Percentiles rank a stretch among this genome's conserved stretches.
Evolutionary conservation across 371 early-diverging fungal species (phyloP).

Genomic region (Mucor piriformis): DNA sequence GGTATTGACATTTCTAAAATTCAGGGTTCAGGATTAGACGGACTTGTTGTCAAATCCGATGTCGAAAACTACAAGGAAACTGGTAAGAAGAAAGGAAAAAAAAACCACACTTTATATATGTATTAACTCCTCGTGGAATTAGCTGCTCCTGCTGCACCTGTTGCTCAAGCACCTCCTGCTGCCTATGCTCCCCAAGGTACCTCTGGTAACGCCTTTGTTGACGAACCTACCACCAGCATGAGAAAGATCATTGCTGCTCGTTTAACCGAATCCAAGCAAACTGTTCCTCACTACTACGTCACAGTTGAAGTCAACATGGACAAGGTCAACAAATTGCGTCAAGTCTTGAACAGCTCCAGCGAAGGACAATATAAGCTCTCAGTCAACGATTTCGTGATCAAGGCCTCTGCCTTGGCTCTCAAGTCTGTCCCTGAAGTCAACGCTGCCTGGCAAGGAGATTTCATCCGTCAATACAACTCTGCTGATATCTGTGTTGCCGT

Average conservation of each 20-base stretch:
- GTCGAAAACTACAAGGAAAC: slow-evolving; percentile 69
- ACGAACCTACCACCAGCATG: slow-evolving; percentile 90
- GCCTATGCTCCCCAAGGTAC: slow-evolving; percentile 60
- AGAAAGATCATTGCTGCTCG: slow-evolving; percentile 90
- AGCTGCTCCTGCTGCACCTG: slow-evolving; percentile 13
- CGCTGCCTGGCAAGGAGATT: slow-evolving; percentile 93
- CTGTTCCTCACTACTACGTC: slow-evolving; percentile 96
- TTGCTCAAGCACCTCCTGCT: slow-evolving; percentile 44
- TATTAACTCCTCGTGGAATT: no score
- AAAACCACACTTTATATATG: not conserved
- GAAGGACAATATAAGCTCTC: slow-evolving; percentile 95
- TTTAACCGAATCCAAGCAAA: slow-evolving; percentile 83
- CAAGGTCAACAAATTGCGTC: slow-evolving; percentile 84
- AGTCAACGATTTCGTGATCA: slow-evolving; percentile 98
- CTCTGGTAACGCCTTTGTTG: slow-evolving; percentile 67
- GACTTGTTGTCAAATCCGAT: slow-evolving; percentile 91
- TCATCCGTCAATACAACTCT: slow-evolving; percentile 90
- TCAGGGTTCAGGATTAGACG: slow-evolving; percentile 88
- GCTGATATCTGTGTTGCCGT: slow-evolving; percentile 96
- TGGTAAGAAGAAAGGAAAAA: not conserved
- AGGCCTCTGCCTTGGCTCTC: slow-evolving; percentile 92
- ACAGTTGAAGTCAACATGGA: slow-evolving; percentile 91
- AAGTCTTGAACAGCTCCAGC: slow-evolving; percentile 83
- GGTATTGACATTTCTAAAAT: slow-evolving; percentile 78
- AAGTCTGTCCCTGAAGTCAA: slow-evolving; percentile 96